A percentile compares a stretch with the other conserved stretches of the same genome.
Evolutionary conservation across 495 filamentous ascomycete genomes (phyloP).

Genomic region (Friedmanniomyces simplex): DNA sequence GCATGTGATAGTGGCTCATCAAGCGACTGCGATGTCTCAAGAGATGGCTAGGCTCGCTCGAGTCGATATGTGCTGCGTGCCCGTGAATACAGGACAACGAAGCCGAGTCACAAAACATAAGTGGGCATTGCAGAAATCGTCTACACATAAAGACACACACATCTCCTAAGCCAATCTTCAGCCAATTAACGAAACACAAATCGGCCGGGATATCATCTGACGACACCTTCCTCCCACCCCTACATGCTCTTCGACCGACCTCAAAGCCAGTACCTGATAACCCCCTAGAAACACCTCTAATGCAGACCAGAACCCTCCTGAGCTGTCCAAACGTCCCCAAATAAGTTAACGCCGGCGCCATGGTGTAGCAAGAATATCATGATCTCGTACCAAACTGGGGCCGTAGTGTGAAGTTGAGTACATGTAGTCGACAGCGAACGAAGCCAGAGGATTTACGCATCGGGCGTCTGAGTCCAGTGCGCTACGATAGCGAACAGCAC

Average conservation of each 20-base stretch:
- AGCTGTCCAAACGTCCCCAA: not conserved
- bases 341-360: not conserved
- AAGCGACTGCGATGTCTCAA: too few relatives aligned
- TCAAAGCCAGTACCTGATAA: not conserved
- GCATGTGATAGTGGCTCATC: too few relatives aligned
- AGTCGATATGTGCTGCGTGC: too few relatives aligned
- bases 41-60: too few relatives aligned
- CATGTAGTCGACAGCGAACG: not conserved
- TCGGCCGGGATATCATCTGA: not conserved
- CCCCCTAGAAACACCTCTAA: not conserved
- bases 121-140: not conserved
- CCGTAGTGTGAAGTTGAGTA: not conserved
- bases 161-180: too few relatives aligned
- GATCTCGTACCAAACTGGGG: not conserved
- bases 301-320: not conserved
- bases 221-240: not conserved
- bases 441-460: not conserved
- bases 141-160: not conserved
- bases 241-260: not conserved
- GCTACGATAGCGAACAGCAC: constrained; percentile 11
- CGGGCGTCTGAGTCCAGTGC: not conserved
- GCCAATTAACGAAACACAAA: too few relatives aligned
- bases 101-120: not conserved
- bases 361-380: not conserved
- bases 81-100: too few relatives aligned